phyloP scores from a whole-genome alignment of 129 eudicot species.

The Sambucus nigra region DNA sequence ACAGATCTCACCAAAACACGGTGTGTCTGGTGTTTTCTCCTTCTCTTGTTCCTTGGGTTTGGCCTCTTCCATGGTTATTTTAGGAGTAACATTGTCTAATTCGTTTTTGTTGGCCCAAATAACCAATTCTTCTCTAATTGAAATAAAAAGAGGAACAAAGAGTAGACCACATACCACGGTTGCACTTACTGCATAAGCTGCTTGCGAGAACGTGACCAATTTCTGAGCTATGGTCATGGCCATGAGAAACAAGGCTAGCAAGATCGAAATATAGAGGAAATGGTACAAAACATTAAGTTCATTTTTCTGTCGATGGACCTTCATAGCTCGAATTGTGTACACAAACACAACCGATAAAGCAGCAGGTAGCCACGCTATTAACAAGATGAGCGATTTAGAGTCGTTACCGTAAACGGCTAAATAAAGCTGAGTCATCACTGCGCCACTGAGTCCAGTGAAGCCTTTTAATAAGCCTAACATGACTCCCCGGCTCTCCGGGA shows the following conservation, averaged over 20 bases:
- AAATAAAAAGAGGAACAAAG: conserved; percentile 49
- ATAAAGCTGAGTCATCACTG: conserved; percentile 67
- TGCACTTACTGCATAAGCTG: conserved; percentile 51
- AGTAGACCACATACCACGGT: conserved; percentile 39
- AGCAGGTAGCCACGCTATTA: conserved; percentile 91
- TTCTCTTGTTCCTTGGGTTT: background rate
- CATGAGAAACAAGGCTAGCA: conserved; percentile 59
- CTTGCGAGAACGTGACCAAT: conserved; percentile 24
- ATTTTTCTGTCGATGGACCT: conserved; percentile 11
- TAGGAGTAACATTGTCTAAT: conserved; percentile 10
- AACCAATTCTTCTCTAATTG: conserved; percentile 45
- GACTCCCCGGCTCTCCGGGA: conserved; percentile 68
- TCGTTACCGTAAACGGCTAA: conserved; percentile 69
- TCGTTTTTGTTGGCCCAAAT: conserved; percentile 23
- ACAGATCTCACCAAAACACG: conserved; percentile 14
- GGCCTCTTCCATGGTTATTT: conserved; percentile 13
- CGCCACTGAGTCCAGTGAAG: conserved; percentile 81
- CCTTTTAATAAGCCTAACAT: conserved; percentile 71
- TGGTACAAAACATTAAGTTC: conserved; percentile 50
- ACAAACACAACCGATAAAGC: conserved; percentile 55
- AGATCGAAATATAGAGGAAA: conserved; percentile 41
- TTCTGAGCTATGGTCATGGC: conserved; percentile 51
- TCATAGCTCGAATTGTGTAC: conserved; percentile 40
- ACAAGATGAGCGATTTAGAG: conserved; percentile 44
- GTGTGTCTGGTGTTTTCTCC: background rate